These are phyloP conservation scores for Ophiostoma australiae DNA, from an alignment of 2,329 filamentous ascomycete genomes.

Conservation along the genomic window DNA sequence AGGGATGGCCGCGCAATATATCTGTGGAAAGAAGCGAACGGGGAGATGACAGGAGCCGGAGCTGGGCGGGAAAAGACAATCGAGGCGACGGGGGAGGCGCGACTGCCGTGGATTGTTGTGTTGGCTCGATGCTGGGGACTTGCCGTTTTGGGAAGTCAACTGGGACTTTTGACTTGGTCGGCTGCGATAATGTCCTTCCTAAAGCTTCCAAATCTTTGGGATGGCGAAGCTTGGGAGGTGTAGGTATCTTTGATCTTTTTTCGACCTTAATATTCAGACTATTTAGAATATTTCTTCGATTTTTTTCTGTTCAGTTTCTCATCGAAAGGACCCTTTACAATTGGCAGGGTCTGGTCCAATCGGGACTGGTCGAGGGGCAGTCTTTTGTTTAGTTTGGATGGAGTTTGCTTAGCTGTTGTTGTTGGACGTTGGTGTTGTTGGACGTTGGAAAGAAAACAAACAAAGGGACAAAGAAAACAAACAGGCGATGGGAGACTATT, in stretches of 20 bases:
- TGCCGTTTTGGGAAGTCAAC: conserved; percentile 3
- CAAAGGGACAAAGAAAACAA: background rate
- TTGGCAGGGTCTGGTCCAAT: background rate
- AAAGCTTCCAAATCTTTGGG: background rate
- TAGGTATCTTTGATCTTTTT: background rate
- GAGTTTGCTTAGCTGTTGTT: conserved; percentile 9
- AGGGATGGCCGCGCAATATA: conserved; percentile 6
- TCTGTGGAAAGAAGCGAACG: background rate
- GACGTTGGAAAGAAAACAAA: background rate
- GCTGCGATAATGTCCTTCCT: background rate
- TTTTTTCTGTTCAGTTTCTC: background rate
- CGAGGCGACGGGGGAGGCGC: background rate
- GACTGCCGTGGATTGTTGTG: background rate
- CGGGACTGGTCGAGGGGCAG: background rate
- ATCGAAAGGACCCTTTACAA: background rate
- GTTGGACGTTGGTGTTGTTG: conserved; percentile 8
- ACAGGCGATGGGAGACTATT: background rate
- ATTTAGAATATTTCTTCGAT: background rate
- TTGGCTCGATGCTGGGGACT: conserved; percentile 1
- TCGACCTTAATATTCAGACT: background rate
- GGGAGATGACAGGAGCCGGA: background rate
- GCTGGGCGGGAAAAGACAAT: background rate
- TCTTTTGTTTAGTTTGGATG: conserved; percentile 7
- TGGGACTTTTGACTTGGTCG: background rate
- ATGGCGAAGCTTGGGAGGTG: background rate